A percentile compares a stretch with the other conserved stretches of the same genome.
Conservation (phyloP, 345 rosid genomes). For the Eucalyptus sp. region DNA sequence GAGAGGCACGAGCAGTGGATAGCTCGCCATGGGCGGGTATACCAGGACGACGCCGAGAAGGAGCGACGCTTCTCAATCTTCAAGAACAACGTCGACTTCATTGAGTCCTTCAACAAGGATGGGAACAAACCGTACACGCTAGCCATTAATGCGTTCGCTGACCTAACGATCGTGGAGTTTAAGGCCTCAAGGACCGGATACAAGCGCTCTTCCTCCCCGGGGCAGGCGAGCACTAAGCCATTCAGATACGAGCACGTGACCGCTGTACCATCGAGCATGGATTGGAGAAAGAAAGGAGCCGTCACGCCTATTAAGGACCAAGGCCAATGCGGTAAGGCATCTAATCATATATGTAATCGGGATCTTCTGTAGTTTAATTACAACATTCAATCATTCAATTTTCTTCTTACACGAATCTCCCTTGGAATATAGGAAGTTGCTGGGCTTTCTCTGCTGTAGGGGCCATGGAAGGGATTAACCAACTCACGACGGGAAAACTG, state of each 20-base stretch:
- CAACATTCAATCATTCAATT: not conserved
- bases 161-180: constrained; percentile 16
- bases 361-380: no score
- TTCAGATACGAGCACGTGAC: not conserved
- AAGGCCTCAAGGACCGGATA: not conserved
- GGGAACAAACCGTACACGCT: constrained; percentile 12
- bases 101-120: constrained; percentile 11
- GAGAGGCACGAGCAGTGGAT: no score
- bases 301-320: constrained; percentile 22
- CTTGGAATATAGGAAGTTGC: not conserved
- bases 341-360: not conserved
- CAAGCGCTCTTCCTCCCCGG: not conserved
- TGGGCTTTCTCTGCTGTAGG: constrained; percentile 14
- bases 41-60: constrained; percentile 7
- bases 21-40: not conserved
- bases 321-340: constrained; percentile 4
- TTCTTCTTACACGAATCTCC: not conserved
- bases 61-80: constrained; percentile 9
- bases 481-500: not conserved
- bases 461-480: constrained; percentile 4
- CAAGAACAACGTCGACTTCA: constrained; percentile 10
- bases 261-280: not conserved
- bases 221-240: not conserved
- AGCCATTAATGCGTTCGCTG: constrained; percentile 17
- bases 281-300: constrained; percentile 20